A percentile compares a stretch with the other conserved stretches of the same genome.
Conservation (phyloP, 2,329 filamentous ascomycete genomes). For the Daldinia sp. region DNA sequence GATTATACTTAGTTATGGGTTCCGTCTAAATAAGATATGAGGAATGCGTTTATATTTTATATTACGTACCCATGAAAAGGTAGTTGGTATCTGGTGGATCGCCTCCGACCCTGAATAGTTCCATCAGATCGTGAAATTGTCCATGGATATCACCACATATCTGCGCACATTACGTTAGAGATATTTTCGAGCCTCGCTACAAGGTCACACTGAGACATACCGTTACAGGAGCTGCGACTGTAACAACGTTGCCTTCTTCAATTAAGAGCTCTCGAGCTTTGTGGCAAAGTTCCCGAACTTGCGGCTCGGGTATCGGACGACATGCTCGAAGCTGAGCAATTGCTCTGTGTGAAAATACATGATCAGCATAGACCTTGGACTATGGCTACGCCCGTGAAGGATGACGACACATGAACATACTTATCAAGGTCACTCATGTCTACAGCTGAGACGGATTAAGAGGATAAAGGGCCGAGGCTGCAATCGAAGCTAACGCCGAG, state of each 20-base stretch:
- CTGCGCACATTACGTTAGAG: slow-evolving; percentile 50
- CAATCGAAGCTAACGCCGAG: not conserved
- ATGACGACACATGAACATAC: slow-evolving; percentile 57
- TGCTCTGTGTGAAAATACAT: slow-evolving; percentile 64
- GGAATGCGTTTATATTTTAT: not conserved
- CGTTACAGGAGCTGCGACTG: slow-evolving; percentile 92
- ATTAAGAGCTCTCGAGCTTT: slow-evolving; percentile 96
- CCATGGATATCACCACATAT: slow-evolving; percentile 98
- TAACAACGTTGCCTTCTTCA: slow-evolving; percentile 97
- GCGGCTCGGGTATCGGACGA: slow-evolving; percentile 91
- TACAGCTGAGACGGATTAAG: not conserved
- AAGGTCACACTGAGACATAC: slow-evolving; percentile 55
- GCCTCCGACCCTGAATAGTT: slow-evolving; percentile 91
- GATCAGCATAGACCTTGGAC: slow-evolving; percentile 24
- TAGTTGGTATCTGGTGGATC: slow-evolving; percentile 97
- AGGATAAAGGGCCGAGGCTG: not conserved
- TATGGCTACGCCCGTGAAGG: not conserved
- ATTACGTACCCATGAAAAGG: slow-evolving; percentile 84
- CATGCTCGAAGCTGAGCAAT: slow-evolving; percentile 96
- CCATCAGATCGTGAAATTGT: slow-evolving; percentile 97
- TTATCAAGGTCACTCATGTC: slow-evolving; percentile 93
- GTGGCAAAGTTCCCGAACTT: slow-evolving; percentile 96
- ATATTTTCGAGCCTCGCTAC: not conserved
- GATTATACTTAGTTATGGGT: slow-evolving; percentile 31
- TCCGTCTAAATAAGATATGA: not conserved